A percentile compares a stretch with the other conserved stretches of the same genome.
phyloP scores from a whole-genome alignment of 73 alveolate genomes.

The Tetrahymena elliotti region DNA sequence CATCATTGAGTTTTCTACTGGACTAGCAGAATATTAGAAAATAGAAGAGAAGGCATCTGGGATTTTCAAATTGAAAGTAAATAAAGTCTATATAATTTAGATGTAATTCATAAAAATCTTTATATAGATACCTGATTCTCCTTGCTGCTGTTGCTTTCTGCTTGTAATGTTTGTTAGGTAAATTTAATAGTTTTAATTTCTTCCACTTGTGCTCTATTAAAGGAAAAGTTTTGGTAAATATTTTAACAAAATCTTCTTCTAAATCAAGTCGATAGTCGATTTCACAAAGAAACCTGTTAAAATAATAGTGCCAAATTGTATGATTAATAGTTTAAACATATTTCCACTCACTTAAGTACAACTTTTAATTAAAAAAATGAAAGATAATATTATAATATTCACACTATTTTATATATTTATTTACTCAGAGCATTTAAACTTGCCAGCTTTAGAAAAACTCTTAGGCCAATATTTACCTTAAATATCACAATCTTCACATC shows the following conservation, averaged over 20 bases:
- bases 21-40: neutral
- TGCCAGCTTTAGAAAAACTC: neutral
- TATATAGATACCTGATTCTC: neutral
- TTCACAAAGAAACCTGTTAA: neutral
- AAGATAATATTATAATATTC: neutral
- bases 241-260: neutral
- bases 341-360: neutral
- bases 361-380: neutral
- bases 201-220: too few relatives aligned
- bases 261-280: neutral
- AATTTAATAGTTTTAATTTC: too few relatives aligned
- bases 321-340: neutral
- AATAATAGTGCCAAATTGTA: neutral
- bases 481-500: neutral
- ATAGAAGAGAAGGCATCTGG: neutral
- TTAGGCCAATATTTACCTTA: neutral
- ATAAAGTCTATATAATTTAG: neutral
- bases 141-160: neutral
- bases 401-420: neutral
- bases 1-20: neutral
- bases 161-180: too few relatives aligned
- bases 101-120: neutral
- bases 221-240: too few relatives aligned
- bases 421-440: neutral
- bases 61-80: neutral